phyloP scores from a whole-genome alignment of 2,329 filamentous ascomycete genomes.

The Sporothrix euskadiensis region DNA sequence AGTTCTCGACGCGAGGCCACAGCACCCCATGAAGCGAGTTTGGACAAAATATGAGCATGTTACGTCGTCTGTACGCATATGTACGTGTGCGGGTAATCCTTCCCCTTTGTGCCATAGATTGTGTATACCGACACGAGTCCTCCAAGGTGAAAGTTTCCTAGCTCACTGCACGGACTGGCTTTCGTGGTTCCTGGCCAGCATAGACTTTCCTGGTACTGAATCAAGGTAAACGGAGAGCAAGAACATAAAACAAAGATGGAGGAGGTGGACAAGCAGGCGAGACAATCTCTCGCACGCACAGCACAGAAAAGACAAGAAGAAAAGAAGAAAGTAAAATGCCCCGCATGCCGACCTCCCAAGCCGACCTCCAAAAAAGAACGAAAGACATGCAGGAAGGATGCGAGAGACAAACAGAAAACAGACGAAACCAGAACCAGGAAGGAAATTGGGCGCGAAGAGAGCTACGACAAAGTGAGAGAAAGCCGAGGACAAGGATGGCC shows the following conservation, averaged over 20 bases:
- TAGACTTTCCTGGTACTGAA: background rate
- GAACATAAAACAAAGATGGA: background rate
- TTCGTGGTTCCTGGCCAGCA: background rate
- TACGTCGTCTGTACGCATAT: background rate
- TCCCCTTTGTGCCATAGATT: background rate
- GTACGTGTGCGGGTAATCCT: background rate
- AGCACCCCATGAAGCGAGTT: constrained; percentile 1
- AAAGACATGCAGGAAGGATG: background rate
- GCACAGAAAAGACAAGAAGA: background rate
- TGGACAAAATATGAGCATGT: background rate
- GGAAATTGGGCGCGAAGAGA: no score
- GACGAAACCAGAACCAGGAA: background rate
- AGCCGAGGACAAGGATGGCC: background rate
- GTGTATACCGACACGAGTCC: background rate
- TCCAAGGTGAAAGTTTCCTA: background rate
- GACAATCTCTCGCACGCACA: background rate
- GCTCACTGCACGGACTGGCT: background rate
- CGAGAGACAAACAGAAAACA: background rate
- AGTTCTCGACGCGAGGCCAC: background rate
- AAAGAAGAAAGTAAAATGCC: background rate
- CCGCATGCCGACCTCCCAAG: background rate
- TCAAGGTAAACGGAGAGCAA: background rate
- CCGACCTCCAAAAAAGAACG: background rate
- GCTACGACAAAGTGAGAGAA: background rate
- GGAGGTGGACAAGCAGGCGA: background rate